phyloP scores from a whole-genome alignment of 2,329 filamentous ascomycete species.

The Alternaria gansuensis region DNA sequence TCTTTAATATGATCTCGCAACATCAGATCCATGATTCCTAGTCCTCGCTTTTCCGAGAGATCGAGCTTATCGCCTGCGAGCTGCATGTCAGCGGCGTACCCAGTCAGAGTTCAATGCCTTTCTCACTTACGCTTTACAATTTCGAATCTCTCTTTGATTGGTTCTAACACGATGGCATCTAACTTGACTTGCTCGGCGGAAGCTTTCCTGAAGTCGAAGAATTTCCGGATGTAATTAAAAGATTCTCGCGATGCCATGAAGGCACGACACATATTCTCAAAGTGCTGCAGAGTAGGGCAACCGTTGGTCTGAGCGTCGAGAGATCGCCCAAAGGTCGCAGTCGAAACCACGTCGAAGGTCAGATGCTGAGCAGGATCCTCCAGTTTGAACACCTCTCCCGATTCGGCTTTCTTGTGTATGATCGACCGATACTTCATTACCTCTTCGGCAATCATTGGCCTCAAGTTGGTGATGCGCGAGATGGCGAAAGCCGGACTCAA shows the following conservation, averaged over 20 bases:
- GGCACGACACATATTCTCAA: conserved; percentile 30
- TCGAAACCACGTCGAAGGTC: conserved; percentile 43
- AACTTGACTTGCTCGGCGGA: conserved; percentile 32
- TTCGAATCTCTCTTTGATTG: conserved; percentile 52
- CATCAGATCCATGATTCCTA: conserved; percentile 49
- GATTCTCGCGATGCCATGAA: conserved; percentile 26
- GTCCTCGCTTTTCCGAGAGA: conserved; percentile 48
- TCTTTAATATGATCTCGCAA: conserved; percentile 41
- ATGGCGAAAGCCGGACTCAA: conserved; percentile 51
- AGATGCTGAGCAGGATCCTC: conserved; percentile 35
- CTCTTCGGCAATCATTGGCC: conserved; percentile 36
- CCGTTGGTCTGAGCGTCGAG: conserved; percentile 38
- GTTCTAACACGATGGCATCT: conserved; percentile 45
- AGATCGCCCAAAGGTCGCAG: conserved; percentile 37
- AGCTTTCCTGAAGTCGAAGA: conserved; percentile 23
- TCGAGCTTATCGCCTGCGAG: conserved; percentile 41
- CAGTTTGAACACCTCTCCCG: conserved; percentile 36
- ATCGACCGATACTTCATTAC: conserved; percentile 43
- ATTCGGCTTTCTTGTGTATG: conserved; percentile 30
- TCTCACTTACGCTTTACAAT: conserved; percentile 26
- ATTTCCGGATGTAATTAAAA: conserved; percentile 33
- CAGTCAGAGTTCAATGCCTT: neutral
- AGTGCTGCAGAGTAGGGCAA: conserved; percentile 31
- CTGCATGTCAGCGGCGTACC: neutral
- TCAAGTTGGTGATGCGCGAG: conserved; percentile 42